Base-by-base conservation (phyloP, 768 basidiomycete species). In the Suillus weaverae region DNA sequence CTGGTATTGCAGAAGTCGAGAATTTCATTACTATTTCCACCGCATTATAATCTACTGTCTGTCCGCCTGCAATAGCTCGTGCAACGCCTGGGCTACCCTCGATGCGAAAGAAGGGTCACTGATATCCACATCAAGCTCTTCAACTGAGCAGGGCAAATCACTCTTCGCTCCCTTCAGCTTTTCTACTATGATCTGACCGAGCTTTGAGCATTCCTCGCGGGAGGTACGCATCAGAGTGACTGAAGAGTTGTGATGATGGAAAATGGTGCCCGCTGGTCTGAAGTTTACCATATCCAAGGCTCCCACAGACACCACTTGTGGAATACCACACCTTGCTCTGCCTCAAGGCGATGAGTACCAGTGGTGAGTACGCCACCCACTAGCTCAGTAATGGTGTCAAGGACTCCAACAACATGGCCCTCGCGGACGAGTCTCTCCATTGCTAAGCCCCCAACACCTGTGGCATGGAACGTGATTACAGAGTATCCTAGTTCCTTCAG, bases 201-300 rank as follows among this genome's bases (percentile, higher is more conserved):
- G 50, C 22, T 63, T 48, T 6, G 30, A 54, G 50, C 70, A 75
- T 32, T 76, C 77, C 33, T 66, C 66, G 5, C 55, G 60, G 18
- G 72, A 66, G 14, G 75, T 78, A 39, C 72, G 72, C 75, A 77
- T 76, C 59, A 78, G 13, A 20, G 69, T 77, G 54, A 78, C 67
- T 5, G 66, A 70, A 6, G 67, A 26, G 43, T 77, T 77, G 41
- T 78, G 76, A 22, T 69, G 50, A 61, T 69, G 38, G 35, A 74
- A 75, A 18, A 76, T 57, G n/a, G 73, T 76, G 54, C 70, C 55
- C 2, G 51, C 54, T 6, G 76, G 68, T 22, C 72, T 77, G 66
- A 78, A 77, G 57, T 78, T 78, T 46, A 76, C 76, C 69, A 78
- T 68, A 60, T 76, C 77, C 14, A 77, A 65, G 10, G 75, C 77